Percentiles rank a stretch among this genome's conserved stretches.
Conservation (phyloP, 345 rosid genomes). For the Euphorbia lathyris region DNA sequence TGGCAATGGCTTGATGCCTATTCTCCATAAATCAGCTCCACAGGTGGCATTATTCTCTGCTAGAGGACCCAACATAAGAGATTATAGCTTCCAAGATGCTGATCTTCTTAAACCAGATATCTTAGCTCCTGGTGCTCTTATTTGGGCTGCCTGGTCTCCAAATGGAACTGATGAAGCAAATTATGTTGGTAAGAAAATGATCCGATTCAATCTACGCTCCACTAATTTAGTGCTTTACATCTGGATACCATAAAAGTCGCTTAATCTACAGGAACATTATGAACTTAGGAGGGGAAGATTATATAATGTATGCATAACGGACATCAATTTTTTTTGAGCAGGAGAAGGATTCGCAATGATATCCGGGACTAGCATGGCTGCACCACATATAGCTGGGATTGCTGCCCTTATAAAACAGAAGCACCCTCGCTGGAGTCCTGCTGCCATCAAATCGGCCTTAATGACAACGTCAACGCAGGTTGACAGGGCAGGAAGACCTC, state of each 20-base stretch:
- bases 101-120: conserved; percentile 99
- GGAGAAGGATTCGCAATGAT: conserved; percentile 96
- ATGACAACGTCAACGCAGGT: conserved; percentile 84
- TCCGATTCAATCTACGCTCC: conserved; percentile 1
- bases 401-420: conserved; percentile 98
- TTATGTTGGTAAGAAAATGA: conserved; percentile 54
- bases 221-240: neutral
- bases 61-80: conserved; percentile 93
- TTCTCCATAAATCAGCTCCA: conserved; percentile 97
- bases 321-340: conserved; percentile 34
- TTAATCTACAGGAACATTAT: neutral
- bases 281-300: neutral
- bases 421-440: conserved; percentile 96
- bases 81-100: conserved; percentile 92
- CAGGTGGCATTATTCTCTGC: conserved; percentile 96
- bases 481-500: conserved; percentile 88
- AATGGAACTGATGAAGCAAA: conserved; percentile 98
- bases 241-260: neutral
- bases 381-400: conserved; percentile 97
- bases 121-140: conserved; percentile 92
- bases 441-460: conserved; percentile 92
- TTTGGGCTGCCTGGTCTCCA: conserved; percentile 99
- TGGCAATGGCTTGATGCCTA: conserved; percentile 90
- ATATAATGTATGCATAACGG: neutral
- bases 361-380: conserved; percentile 99